phyloP scores from a whole-genome alignment of 148 eudicot genomes.

The Chenopodium formosanum region DNA sequence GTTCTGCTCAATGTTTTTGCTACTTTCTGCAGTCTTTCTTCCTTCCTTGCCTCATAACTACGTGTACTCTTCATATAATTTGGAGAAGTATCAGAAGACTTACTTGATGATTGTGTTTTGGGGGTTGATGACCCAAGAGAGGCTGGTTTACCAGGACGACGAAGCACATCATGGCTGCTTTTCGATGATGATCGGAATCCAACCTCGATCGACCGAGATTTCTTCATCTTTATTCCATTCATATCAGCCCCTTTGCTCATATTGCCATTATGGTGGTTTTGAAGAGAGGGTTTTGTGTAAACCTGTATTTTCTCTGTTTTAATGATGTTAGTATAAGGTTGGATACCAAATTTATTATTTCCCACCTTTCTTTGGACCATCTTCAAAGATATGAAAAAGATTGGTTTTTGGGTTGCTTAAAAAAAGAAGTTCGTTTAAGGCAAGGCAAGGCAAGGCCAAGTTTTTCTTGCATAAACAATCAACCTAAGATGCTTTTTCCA shows the following conservation, averaged over 20 bases:
- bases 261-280: slow-evolving; percentile 28
- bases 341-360: slow-evolving; percentile 50
- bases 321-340: slow-evolving; percentile 33
- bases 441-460: slow-evolving; percentile 26
- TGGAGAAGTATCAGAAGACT: slow-evolving; percentile 33
- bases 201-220: slow-evolving; percentile 48
- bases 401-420: slow-evolving; percentile 21
- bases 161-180: slow-evolving; percentile 20
- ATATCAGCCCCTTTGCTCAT: slow-evolving; percentile 46
- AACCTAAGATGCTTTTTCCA: slow-evolving; percentile 14
- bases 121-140: slow-evolving; percentile 22
- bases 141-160: slow-evolving; percentile 41
- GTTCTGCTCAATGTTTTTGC: slow-evolving; percentile 33
- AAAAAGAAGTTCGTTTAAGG: slow-evolving; percentile 15
- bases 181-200: slow-evolving; percentile 16
- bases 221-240: slow-evolving; percentile 64
- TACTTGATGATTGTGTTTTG: slow-evolving; percentile 27
- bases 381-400: slow-evolving; percentile 36
- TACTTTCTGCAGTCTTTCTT: slow-evolving; percentile 33
- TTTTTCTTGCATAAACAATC: slow-evolving; percentile 7
- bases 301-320: slow-evolving; percentile 35
- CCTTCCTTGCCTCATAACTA: slow-evolving; percentile 75
- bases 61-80: slow-evolving; percentile 88
- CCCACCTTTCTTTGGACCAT: slow-evolving; percentile 81
- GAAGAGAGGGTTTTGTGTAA: slow-evolving; percentile 41